Evolutionary conservation across 2,329 filamentous ascomycete genomes (phyloP).

Genomic region (Fusarium sambucinum): DNA sequence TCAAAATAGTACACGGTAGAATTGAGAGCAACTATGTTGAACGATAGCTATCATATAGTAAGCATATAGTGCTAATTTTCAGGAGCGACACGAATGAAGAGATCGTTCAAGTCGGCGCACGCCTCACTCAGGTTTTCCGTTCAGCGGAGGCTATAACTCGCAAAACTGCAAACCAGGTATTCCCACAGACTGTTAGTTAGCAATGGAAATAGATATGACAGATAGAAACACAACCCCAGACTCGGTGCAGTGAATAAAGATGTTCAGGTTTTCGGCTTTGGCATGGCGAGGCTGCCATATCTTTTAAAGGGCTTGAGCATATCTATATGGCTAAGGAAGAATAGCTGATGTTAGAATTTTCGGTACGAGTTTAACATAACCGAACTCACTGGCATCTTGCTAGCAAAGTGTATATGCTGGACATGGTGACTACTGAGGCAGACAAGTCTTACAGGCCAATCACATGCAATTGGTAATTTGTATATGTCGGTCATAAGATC

Average conservation of each 20-base stretch:
- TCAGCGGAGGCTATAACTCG: neutral
- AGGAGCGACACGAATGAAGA: neutral
- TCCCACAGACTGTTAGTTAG: too few relatives aligned
- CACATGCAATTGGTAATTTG: neutral
- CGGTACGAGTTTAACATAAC: neutral
- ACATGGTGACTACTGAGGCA: neutral
- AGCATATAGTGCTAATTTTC: neutral
- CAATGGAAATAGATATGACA: too few relatives aligned
- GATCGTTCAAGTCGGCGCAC: neutral
- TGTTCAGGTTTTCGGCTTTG: too few relatives aligned
- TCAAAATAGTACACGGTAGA: neutral
- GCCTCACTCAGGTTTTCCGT: neutral
- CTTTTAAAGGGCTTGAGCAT: too few relatives aligned
- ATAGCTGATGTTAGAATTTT: too few relatives aligned
- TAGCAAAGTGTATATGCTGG: neutral
- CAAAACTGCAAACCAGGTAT: neutral
- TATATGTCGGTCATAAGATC: conserved; percentile 1
- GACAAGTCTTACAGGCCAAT: neutral
- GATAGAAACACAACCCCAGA: too few relatives aligned
- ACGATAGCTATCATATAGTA: neutral
- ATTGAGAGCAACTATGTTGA: neutral
- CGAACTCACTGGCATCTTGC: neutral
- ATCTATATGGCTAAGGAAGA: too few relatives aligned
- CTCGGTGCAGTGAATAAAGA: too few relatives aligned
- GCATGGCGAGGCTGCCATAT: too few relatives aligned